phyloP scores from a whole-genome alignment of 2,329 filamentous ascomycete genomes.

The Fusarium sp. region DNA sequence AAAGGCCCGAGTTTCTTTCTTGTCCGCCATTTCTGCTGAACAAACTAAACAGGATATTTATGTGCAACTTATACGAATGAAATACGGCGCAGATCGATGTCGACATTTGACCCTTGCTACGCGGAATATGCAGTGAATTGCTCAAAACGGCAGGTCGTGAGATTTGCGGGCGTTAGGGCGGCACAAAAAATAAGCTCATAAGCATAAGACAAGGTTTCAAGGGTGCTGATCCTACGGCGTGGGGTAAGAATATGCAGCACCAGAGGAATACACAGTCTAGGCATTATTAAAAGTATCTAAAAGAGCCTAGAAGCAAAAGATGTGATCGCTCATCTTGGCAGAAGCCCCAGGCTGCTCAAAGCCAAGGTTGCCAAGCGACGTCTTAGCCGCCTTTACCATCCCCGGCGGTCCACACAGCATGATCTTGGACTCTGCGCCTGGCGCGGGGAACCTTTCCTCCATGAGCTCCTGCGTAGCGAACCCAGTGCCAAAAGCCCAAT shows the following conservation, averaged over 20 bases:
- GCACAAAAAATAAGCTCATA: slow-evolving; percentile 33
- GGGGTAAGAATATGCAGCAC: background rate
- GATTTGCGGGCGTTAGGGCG: slow-evolving; percentile 2
- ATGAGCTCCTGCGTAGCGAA: slow-evolving; percentile 63
- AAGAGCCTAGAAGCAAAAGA: slow-evolving; percentile 59
- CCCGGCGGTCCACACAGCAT: slow-evolving; percentile 69
- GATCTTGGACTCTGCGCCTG: slow-evolving; percentile 58
- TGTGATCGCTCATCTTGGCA: slow-evolving; percentile 62
- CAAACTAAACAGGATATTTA: fast-evolving
- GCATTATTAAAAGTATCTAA: too few species aligned
- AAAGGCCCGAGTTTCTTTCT: slow-evolving; percentile 1
- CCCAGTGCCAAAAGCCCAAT: slow-evolving; percentile 60
- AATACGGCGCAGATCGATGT: slow-evolving; percentile 1
- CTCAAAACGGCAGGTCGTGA: slow-evolving; percentile 29
- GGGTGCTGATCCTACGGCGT: slow-evolving; percentile 1
- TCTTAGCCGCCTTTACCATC: slow-evolving; percentile 67
- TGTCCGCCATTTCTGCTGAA: slow-evolving; percentile 25
- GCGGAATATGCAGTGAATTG: slow-evolving; percentile 1
- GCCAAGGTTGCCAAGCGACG: slow-evolving; percentile 57
- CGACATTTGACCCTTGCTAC: slow-evolving; percentile 24
- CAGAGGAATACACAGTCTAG: too few species aligned
- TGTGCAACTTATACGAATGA: background rate
- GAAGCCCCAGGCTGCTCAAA: slow-evolving; percentile 60
- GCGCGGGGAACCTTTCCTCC: slow-evolving; percentile 55
- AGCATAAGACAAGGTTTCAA: slow-evolving; percentile 9